Evolutionary conservation across 257 asterid species (phyloP), one percentile per base, ranked within the genome.

Genomic region (Galeopsis tetrahit): DNA sequence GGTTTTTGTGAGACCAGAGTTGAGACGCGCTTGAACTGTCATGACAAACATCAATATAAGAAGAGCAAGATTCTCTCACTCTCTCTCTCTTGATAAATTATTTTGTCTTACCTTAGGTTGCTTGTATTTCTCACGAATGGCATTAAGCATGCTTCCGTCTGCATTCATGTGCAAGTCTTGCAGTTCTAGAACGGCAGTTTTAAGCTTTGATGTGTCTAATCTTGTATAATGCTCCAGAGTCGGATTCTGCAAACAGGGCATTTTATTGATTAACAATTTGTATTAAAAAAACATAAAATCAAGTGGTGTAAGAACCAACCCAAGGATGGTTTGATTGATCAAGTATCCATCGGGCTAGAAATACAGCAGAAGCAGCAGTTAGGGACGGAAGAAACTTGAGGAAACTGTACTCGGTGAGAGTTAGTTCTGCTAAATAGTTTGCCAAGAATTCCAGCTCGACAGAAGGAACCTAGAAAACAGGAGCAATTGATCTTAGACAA

Each of bases 321-420:
- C 99, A 95, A 76, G 99, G 99, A 83, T 90, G 87, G 59, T 79
- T 86, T 44, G 97, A 86, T 80, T 95, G 99, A 79, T 95, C 96
- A 46, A 95, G 88, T 28, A 94, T 95, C 99, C 99, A 95, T 86
- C 91, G 82, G 63, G 99, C 99, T 69, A 95, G 84, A 79, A 92
- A 90, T 59, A 95, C 90, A 60, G 94, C 98, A 14, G 98, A 90
- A 39, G 99, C 99, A 58, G 99, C 99, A 66, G 85, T 72, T 57
- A 85, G 79, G 51, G 99, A 95, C 7, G 99, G 99, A 57, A 95
- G 95, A 76, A 81, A 86, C 85, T 89, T 85, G 32, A 92, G 88
- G 82, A 92, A 92, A 78, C 81, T 75, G 91, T 89, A 92, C 75
- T 95, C 96, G 1, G 77, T 78, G 61, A 95, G 90, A 58, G 95